Percentiles rank a stretch among this genome's conserved stretches.
These are phyloP conservation scores for Aegilops umbellulata DNA, from an alignment of 176 grass and related monocot species.

Conservation along the genomic window DNA sequence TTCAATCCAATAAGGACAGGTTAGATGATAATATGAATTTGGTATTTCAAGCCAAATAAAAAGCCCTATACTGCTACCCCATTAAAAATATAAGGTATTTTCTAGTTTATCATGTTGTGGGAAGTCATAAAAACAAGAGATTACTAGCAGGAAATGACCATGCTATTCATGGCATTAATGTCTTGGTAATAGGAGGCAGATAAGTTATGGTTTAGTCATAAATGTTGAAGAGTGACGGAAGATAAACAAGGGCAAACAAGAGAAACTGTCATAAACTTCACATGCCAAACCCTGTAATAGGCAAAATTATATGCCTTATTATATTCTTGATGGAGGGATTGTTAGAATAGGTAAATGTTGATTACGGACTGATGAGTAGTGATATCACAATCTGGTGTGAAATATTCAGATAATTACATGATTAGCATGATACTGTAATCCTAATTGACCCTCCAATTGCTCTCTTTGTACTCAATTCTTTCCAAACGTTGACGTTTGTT, in stretches of 20 bases:
- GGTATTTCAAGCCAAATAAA: background rate
- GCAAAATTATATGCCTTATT: background rate
- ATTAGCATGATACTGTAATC: background rate
- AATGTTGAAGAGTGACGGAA: background rate
- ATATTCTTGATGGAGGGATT: background rate
- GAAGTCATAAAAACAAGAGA: background rate
- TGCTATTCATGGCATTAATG: background rate
- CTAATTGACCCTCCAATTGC: background rate
- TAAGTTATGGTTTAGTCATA: conserved; percentile 6
- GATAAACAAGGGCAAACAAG: background rate
- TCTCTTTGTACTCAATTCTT: background rate
- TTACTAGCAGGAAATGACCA: background rate
- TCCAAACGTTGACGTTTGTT: background rate
- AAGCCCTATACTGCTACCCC: background rate
- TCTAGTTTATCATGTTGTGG: background rate
- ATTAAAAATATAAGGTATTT: background rate
- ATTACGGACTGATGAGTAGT: background rate
- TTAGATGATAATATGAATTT: conserved; percentile 2
- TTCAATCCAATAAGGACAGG: background rate
- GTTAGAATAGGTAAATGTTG: background rate
- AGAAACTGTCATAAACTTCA: background rate
- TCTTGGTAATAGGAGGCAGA: background rate
- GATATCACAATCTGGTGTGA: background rate
- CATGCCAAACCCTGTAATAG: background rate
- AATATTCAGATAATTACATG: background rate